Conservation (phyloP, 805 yeast genomes). For the Candida tallmaniae region DNA sequence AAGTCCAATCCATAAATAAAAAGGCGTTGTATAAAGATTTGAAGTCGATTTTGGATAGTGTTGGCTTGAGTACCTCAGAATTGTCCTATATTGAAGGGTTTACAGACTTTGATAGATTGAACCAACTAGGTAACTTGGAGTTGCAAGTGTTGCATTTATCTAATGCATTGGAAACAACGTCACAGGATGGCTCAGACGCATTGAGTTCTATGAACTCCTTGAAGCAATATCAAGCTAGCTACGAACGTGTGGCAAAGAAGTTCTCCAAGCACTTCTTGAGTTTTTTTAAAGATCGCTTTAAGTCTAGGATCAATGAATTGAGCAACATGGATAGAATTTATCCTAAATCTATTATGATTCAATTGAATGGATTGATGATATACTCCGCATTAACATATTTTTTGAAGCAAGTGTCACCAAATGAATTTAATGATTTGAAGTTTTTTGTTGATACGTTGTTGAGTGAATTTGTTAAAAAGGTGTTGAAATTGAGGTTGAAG, state of each 20-base stretch:
- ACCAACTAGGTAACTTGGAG: conserved; percentile 48
- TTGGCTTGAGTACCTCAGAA: conserved; percentile 56
- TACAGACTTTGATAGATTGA: conserved; percentile 44
- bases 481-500: conserved; percentile 20
- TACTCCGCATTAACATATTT: conserved; percentile 37
- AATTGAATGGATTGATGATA: conserved; percentile 24
- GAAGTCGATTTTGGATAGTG: conserved; percentile 63
- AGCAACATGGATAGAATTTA: conserved; percentile 22
- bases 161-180: conserved; percentile 61
- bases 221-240: conserved; percentile 56
- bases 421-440: conserved; percentile 44
- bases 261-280: conserved; percentile 46
- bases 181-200: conserved; percentile 28
- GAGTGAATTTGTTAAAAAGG: conserved; percentile 23
- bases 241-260: conserved; percentile 49
- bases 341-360: conserved; percentile 18
- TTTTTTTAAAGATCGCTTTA: conserved; percentile 32
- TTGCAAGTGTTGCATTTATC: conserved; percentile 49
- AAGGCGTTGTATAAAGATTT: conserved; percentile 70
- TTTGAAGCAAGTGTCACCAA: conserved; percentile 51
- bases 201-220: conserved; percentile 69
- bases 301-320: conserved; percentile 26
- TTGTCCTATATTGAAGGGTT: conserved; percentile 43
- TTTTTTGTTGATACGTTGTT: conserved; percentile 34
- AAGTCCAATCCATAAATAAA: conserved; percentile 77